A percentile compares a stretch with the other conserved stretches of the same genome.
These are phyloP conservation scores for Colletotrichum neosansevieriae DNA, from an alignment of 2,329 filamentous ascomycete species.

Conservation along the genomic window DNA sequence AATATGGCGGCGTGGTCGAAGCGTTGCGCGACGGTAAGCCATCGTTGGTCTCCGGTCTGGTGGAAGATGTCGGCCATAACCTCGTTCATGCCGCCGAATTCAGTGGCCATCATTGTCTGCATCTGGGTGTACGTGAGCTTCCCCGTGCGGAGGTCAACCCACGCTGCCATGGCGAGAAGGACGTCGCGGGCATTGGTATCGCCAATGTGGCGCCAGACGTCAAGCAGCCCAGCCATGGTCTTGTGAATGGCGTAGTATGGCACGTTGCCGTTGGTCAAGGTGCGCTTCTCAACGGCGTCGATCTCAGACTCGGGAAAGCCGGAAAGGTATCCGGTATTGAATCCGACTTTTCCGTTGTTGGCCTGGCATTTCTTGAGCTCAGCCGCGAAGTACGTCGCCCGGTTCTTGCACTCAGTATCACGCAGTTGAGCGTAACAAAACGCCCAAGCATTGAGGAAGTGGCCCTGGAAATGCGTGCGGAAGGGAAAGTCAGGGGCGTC, in stretches of 20 bases:
- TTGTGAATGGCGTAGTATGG: constrained; percentile 68
- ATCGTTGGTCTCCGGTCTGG: constrained; percentile 58
- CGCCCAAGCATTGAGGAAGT: constrained; percentile 63
- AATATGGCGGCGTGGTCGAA: constrained; percentile 64
- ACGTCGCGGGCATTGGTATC: constrained; percentile 57
- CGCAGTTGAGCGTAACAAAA: constrained; percentile 59
- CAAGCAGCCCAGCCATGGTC: constrained; percentile 63
- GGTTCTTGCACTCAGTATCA: constrained; percentile 57
- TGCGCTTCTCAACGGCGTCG: constrained; percentile 55
- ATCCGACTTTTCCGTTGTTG: constrained; percentile 60
- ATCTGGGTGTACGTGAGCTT: constrained; percentile 57
- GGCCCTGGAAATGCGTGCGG: constrained; percentile 63
- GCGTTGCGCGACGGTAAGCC: constrained; percentile 59
- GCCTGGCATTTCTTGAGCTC: constrained; percentile 64
- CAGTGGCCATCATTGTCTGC: constrained; percentile 61
- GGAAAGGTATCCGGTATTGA: constrained; percentile 59
- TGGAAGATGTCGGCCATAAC: constrained; percentile 61
- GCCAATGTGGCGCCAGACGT: constrained; percentile 60
- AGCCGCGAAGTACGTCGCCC: constrained; percentile 59
- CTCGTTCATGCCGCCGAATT: constrained; percentile 67
- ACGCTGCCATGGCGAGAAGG: constrained; percentile 57
- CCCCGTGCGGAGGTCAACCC: constrained; percentile 62
- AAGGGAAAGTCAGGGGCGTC: constrained; percentile 67
- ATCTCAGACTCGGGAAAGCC: constrained; percentile 67
- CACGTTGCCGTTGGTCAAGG: constrained; percentile 61